Evolutionary conservation across 2,329 filamentous ascomycete species (phyloP).

Genomic region (Huntiella savannae): DNA sequence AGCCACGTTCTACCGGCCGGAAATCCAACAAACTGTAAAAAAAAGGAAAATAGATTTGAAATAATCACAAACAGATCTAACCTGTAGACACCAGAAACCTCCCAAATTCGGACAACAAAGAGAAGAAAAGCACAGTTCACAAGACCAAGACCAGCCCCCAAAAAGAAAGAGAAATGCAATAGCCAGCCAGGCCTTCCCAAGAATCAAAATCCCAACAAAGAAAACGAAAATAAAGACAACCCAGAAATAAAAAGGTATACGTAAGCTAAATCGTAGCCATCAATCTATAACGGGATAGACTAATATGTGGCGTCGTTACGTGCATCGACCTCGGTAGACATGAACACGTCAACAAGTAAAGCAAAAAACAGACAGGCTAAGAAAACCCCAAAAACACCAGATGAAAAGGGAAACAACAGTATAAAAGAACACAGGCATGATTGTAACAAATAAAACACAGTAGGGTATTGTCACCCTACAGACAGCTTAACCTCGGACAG

Average conservation of each 20-base stretch:
- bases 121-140: too few relatives aligned
- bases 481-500: not conserved
- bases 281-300: too few relatives aligned
- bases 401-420: constrained; percentile 3
- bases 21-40: too few relatives aligned
- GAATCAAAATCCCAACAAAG: constrained; percentile 1
- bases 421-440: constrained; percentile 1
- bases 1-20: too few relatives aligned
- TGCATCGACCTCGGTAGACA: not conserved
- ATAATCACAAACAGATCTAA: too few relatives aligned
- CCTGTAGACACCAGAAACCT: too few relatives aligned
- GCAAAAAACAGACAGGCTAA: constrained; percentile 1
- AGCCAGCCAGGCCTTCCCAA: constrained; percentile 1
- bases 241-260: constrained; percentile 2
- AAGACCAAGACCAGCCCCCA: not conserved
- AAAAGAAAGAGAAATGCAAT: constrained; percentile 1
- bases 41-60: too few relatives aligned
- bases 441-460: constrained; percentile 5
- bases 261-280: too few relatives aligned
- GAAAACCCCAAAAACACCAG: constrained; percentile 1
- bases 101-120: too few relatives aligned
- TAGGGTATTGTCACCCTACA: not conserved
- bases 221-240: constrained; percentile 3
- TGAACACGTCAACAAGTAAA: constrained; percentile 2
- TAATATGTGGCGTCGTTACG: too few relatives aligned